phyloP scores from a whole-genome alignment of 176 grass and related monocot species.

The Cenchrus fungigraminus region DNA sequence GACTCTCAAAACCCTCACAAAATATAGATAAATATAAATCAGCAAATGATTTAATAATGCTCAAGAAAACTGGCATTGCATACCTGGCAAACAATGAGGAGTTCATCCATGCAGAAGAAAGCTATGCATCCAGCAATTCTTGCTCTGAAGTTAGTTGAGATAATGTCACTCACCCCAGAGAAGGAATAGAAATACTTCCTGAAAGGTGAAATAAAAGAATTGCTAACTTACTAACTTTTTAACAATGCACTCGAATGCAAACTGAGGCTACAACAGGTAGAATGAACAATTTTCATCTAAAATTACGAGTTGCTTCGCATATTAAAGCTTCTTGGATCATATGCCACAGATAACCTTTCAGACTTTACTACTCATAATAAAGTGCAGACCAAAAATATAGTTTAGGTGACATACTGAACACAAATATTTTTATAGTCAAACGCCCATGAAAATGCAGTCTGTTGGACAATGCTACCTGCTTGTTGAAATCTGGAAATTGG shows the following conservation, averaged over 20 bases:
- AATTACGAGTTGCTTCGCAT: neutral
- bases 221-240: conserved; percentile 28
- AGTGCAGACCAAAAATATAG: conserved; percentile 19
- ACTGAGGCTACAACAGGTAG: neutral
- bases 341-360: conserved; percentile 19
- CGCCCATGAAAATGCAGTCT: conserved; percentile 34
- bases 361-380: neutral
- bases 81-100: conserved; percentile 69
- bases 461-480: conserved; percentile 59
- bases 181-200: conserved; percentile 67
- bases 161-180: conserved; percentile 44
- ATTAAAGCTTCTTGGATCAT: conserved; percentile 13
- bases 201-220: conserved; percentile 49
- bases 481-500: conserved; percentile 61
- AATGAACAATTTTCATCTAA: conserved; percentile 10
- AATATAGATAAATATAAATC: conserved; percentile 4
- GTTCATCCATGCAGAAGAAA: conserved; percentile 70
- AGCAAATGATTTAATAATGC: neutral
- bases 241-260: conserved; percentile 9
- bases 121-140: conserved; percentile 47
- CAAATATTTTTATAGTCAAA: conserved; percentile 23
- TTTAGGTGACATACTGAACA: conserved; percentile 15
- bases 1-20: conserved; percentile 6
- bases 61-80: conserved; percentile 23
- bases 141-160: conserved; percentile 61